phyloP scores from a whole-genome alignment of 2,329 filamentous ascomycete genomes.

The Xylariaceae sp. region DNA sequence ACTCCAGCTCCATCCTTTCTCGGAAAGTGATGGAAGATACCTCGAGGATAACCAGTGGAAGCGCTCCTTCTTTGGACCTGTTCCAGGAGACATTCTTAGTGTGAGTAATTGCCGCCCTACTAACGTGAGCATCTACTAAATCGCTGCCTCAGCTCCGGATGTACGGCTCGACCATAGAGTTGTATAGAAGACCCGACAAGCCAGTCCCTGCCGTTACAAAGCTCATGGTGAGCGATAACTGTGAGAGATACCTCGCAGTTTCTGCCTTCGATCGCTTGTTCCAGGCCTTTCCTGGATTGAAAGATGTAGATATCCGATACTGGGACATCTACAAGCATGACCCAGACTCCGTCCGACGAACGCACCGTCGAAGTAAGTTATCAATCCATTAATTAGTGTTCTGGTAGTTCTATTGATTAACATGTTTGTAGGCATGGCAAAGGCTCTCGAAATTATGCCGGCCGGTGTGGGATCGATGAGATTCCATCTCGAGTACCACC shows the following conservation, averaged over 20 bases:
- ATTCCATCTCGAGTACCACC: constrained; percentile 11
- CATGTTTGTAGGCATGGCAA: constrained; percentile 15
- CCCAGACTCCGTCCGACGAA: background rate
- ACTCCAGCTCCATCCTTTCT: constrained; percentile 11
- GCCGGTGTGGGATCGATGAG: constrained; percentile 6
- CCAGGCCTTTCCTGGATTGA: background rate
- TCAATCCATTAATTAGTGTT: background rate
- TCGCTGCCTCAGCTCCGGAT: constrained; percentile 1
- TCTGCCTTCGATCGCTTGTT: background rate
- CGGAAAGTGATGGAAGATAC: constrained; percentile 2
- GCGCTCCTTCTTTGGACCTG: background rate
- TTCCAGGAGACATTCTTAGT: constrained; percentile 13
- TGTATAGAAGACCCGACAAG: background rate
- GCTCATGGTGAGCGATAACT: constrained; percentile 11
- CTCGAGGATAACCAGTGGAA: background rate
- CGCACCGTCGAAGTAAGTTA: constrained; percentile 17
- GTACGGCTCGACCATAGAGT: constrained; percentile 8
- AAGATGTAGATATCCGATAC: constrained; percentile 13
- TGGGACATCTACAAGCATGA: constrained; percentile 14
- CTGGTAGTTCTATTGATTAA: background rate
- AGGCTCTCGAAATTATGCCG: constrained; percentile 6
- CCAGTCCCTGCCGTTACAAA: constrained; percentile 16
- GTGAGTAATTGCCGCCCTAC: constrained; percentile 1
- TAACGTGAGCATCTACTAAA: background rate
- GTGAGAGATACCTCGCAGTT: constrained; percentile 13